Base-by-base conservation (phyloP, 352 stramenopile species). In the Phytophthora europaea region DNA sequence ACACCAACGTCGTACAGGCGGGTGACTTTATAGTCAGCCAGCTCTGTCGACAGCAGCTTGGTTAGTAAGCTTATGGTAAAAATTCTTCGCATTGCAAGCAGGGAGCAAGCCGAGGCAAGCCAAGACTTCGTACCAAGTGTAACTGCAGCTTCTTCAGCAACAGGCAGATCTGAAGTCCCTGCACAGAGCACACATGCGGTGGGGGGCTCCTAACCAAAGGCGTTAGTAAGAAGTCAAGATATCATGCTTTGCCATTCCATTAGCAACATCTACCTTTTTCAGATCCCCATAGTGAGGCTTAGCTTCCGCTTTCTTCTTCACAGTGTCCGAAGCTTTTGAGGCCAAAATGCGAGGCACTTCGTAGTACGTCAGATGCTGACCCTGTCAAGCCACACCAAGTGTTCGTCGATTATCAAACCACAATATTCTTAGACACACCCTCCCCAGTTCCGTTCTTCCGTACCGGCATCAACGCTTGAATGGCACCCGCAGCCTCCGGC, bases 121-220 rank as follows among this genome's bases (percentile, higher is more conserved):
- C n/a, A 53, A 70, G 16, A 23, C 6, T 61, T 31, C 26, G 55
- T 64, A 95, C 90, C 85, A 23, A 99, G 82, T 10, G 95, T 98
- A 26, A 99, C 79, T 38, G 94, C 97, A 13, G 95, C 97, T 92
- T 99, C 98, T 83, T 99, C 98, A 2, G 96, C 97, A 9, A 99
- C 91, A 6, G 94, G 85, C 18, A 99, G 79, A 71, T 99, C 98
- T 0, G 98, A 99, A 10, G 97, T 99, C 2, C 98, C 98, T 1
- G 97, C 98, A 38, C 94, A 98, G 33, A 98, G 85, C 1, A 99
- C 94, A 60, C 90, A 93, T 2, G 91, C 83, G 55, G 72, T 61
- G 13, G 70, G 62, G 2, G 22, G 3, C 18, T 72, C 20, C 57
- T 78, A 73, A 58, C 28, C 63, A 34, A 54, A 23, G 15, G 45